These are phyloP conservation scores for Ceriops tagal DNA, from an alignment of 345 rosid genomes.

Conservation along the genomic window DNA sequence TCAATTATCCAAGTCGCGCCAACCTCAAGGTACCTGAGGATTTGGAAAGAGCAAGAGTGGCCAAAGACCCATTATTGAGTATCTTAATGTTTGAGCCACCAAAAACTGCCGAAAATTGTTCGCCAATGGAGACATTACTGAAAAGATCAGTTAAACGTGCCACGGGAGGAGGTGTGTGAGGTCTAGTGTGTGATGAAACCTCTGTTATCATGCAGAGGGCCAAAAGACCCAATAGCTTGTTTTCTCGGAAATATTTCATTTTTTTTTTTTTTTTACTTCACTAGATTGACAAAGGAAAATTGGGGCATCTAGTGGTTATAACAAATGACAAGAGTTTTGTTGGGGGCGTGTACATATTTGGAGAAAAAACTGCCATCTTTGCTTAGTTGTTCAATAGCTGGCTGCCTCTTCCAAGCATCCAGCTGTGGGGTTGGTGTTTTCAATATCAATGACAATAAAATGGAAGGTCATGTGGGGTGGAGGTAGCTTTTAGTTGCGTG, in stretches of 20 bases:
- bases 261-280: neutral
- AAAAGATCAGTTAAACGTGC: slow-evolving; percentile 62
- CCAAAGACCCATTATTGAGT: slow-evolving; percentile 53
- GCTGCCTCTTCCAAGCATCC: slow-evolving; percentile 16
- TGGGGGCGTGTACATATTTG: slow-evolving; percentile 7
- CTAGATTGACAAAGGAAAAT: neutral
- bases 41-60: slow-evolving; percentile 64
- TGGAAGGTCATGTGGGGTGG: slow-evolving; percentile 32
- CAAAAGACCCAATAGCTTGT: slow-evolving; percentile 23
- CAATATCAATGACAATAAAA: slow-evolving; percentile 20
- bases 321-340: neutral
- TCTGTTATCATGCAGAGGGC: slow-evolving; percentile 34
- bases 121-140: slow-evolving; percentile 41
- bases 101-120: slow-evolving; percentile 41
- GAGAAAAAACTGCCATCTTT: neutral
- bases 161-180: slow-evolving; percentile 51
- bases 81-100: slow-evolving; percentile 57
- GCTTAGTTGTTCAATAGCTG: slow-evolving; percentile 50
- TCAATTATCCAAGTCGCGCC: neutral
- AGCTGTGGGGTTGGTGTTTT: slow-evolving; percentile 11
- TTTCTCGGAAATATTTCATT: slow-evolving; percentile 36
- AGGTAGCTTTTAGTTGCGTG: slow-evolving; percentile 10
- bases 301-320: slow-evolving; percentile 1
- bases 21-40: slow-evolving; percentile 41
- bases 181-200: slow-evolving; percentile 59